Evolutionary conservation across 1,139 yeast genomes (phyloP).

Genomic region (Diutina rugosa): DNA sequence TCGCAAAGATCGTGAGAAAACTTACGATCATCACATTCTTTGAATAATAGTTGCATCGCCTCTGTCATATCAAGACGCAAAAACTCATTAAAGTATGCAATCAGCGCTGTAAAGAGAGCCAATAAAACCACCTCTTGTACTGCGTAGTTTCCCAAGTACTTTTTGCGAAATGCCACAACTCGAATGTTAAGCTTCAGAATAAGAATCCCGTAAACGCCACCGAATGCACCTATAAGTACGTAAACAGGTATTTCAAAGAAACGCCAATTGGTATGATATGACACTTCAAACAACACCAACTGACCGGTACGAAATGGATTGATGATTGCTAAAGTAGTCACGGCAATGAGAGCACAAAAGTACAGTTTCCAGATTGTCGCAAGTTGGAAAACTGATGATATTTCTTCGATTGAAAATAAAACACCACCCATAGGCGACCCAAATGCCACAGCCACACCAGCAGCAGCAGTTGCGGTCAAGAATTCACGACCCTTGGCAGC

Average conservation of each 20-base stretch:
- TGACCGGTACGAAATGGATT: slow-evolving; percentile 95
- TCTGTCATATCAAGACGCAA: slow-evolving; percentile 88
- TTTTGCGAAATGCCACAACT: slow-evolving; percentile 69
- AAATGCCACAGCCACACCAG: slow-evolving; percentile 67
- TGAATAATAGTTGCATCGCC: slow-evolving; percentile 80
- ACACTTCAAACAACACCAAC: slow-evolving; percentile 80
- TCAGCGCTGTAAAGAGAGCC: slow-evolving; percentile 51
- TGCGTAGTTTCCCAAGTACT: slow-evolving; percentile 43
- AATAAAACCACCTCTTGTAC: slow-evolving; percentile 54
- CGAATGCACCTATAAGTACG: slow-evolving; percentile 71
- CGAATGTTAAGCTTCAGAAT: slow-evolving; percentile 70
- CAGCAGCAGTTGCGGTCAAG: slow-evolving; percentile 48
- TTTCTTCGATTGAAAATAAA: slow-evolving; percentile 61
- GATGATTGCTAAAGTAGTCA: slow-evolving; percentile 58
- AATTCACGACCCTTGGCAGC: slow-evolving; percentile 44
- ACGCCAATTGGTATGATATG: slow-evolving; percentile 79
- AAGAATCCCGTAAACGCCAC: slow-evolving; percentile 80
- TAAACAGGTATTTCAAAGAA: slow-evolving; percentile 76
- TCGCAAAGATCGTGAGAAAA: slow-evolving; percentile 28
- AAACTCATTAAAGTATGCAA: slow-evolving; percentile 61
- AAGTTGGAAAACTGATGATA: slow-evolving; percentile 56
- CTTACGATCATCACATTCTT: slow-evolving; percentile 47
- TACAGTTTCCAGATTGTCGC: slow-evolving; percentile 85
- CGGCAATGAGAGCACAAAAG: slow-evolving; percentile 83
- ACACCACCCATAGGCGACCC: slow-evolving; percentile 71